phyloP scores from a whole-genome alignment of 306 rosid genomes.

The Trichosanthes cucumerina region DNA sequence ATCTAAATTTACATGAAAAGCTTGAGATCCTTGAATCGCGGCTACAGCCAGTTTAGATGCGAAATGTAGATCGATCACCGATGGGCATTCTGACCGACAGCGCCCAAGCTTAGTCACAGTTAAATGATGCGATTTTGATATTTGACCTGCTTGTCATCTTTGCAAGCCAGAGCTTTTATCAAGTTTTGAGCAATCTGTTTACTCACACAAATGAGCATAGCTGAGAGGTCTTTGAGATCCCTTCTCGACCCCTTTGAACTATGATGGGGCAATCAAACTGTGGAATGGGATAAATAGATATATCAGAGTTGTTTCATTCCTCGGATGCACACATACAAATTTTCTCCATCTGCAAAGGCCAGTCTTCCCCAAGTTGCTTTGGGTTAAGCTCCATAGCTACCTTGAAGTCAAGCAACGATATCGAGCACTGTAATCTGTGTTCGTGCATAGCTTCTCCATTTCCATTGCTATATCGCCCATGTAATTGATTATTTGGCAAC shows the following conservation, averaged over 20 bases:
- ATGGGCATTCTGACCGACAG: background rate
- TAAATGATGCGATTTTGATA: background rate
- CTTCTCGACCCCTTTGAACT: slow-evolving; percentile 34
- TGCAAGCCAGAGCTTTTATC: background rate
- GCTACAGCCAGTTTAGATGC: slow-evolving; percentile 45
- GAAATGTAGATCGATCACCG: slow-evolving; percentile 17
- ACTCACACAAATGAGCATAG: background rate
- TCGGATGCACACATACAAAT: slow-evolving; percentile 67
- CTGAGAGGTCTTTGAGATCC: slow-evolving; percentile 11
- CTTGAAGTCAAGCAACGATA: slow-evolving; percentile 84
- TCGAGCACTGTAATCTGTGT: slow-evolving; percentile 32
- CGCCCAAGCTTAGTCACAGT: background rate
- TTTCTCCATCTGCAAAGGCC: slow-evolving; percentile 87
- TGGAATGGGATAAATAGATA: slow-evolving; percentile 25
- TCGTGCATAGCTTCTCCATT: slow-evolving; percentile 32
- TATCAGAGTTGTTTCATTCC: slow-evolving; percentile 37
- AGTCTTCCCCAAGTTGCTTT: slow-evolving; percentile 92
- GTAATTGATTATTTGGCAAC: slow-evolving; percentile 64
- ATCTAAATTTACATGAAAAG: slow-evolving; percentile 39
- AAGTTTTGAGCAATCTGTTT: background rate
- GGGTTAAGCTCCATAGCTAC: slow-evolving; percentile 97
- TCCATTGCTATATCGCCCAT: slow-evolving; percentile 31
- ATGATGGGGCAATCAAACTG: slow-evolving; percentile 37
- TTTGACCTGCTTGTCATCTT: background rate
- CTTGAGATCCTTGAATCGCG: slow-evolving; percentile 36